Conservation (phyloP, 2,329 filamentous ascomycete genomes). For the Dothiorella sarmentorum region DNA sequence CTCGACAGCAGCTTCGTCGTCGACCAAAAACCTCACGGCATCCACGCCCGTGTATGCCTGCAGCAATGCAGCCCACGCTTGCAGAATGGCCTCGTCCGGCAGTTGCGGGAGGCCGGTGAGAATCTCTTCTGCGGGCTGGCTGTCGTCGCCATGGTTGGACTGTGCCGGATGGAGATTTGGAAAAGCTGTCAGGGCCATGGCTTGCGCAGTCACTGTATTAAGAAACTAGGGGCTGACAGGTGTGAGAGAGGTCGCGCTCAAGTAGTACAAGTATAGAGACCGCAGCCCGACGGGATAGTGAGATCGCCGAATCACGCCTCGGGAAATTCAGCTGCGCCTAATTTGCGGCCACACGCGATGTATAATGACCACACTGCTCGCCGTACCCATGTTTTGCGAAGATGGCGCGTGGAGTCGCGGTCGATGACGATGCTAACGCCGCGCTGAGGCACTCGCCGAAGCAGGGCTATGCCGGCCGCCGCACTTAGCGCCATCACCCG, state of each 20-base stretch:
- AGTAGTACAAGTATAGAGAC: slow-evolving; percentile 14
- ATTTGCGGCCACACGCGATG: slow-evolving; percentile 14
- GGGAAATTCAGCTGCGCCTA: background rate
- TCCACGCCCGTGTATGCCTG: slow-evolving; percentile 20
- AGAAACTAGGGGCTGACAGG: slow-evolving; percentile 10
- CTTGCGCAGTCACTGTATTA: slow-evolving; percentile 6
- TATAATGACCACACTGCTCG: background rate
- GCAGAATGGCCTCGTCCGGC: slow-evolving; percentile 19
- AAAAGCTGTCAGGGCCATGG: slow-evolving; percentile 17
- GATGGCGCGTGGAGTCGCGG: slow-evolving; percentile 13
- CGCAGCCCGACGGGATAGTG: slow-evolving; percentile 2
- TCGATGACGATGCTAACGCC: slow-evolving; percentile 11
- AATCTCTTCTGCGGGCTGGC: background rate
- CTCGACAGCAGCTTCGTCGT: slow-evolving; percentile 15
- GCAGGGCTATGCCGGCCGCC: background rate
- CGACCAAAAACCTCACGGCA: slow-evolving; percentile 18
- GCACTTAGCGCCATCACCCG: background rate
- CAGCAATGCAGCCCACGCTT: slow-evolving; percentile 21
- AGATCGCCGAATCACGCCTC: slow-evolving; percentile 3
- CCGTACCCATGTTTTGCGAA: slow-evolving; percentile 1
- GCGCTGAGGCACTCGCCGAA: background rate
- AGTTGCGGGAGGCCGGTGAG: slow-evolving; percentile 2
- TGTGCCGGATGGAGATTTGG: slow-evolving; percentile 8
- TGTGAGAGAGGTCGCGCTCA: background rate
- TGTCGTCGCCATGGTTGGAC: background rate